Percentiles rank a stretch among this genome's conserved stretches.
phyloP scores from a whole-genome alignment of 768 basidiomycete genomes.

The Russula griseocarnosa region DNA sequence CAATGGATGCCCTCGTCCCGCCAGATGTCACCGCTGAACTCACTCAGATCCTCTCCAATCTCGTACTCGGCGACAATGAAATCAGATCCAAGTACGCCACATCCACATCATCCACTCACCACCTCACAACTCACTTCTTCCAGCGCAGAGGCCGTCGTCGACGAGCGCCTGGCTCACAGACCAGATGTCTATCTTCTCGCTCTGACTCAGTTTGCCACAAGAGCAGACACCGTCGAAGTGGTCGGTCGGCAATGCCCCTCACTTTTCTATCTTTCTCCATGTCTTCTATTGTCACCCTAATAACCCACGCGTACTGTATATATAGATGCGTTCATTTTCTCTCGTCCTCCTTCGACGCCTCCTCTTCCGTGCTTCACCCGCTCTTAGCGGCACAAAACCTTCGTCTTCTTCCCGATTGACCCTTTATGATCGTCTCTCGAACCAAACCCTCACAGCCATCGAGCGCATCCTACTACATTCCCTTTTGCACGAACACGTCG shows the following conservation, averaged over 20 bases:
- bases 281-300: not conserved
- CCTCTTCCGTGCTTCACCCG: constrained; percentile 59
- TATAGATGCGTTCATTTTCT: constrained; percentile 81
- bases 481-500: constrained; percentile 55
- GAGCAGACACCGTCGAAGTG: constrained; percentile 68
- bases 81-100: constrained; percentile 61
- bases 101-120: not conserved
- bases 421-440: constrained; percentile 73
- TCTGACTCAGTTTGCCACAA: constrained; percentile 71
- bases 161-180: constrained; percentile 70
- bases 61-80: constrained; percentile 79
- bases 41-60: constrained; percentile 80
- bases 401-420: constrained; percentile 42
- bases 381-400: constrained; percentile 34
- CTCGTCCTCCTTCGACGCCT: constrained; percentile 75
- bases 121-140: constrained; percentile 3
- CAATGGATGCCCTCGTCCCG: constrained; percentile 36
- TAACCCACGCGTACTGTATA: not conserved
- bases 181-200: constrained; percentile 79
- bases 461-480: constrained; percentile 71
- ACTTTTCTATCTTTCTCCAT: not conserved
- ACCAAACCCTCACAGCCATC: constrained; percentile 59
- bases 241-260: constrained; percentile 50
- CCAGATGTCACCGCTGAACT: constrained; percentile 71
- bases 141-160: constrained; percentile 77